phyloP scores from a whole-genome alignment of 768 basidiomycete genomes.

The Amanita exitialis region DNA sequence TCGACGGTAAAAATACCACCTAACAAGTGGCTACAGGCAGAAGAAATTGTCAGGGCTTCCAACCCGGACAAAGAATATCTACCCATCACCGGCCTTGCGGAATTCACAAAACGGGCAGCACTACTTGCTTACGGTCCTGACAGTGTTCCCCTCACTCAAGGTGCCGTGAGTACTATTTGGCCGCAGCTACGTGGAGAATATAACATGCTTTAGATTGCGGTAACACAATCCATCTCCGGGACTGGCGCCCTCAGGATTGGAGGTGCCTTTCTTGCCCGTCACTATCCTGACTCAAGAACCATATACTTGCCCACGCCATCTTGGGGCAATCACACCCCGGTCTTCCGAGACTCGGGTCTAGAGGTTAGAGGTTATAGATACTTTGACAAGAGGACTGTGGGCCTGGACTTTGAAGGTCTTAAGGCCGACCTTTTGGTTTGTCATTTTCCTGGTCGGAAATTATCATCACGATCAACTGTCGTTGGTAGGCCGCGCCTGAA shows the following conservation, averaged over 20 bases:
- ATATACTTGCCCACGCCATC: constrained; percentile 92
- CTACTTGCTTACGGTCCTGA: constrained; percentile 88
- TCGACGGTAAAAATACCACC: constrained; percentile 3
- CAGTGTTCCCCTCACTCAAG: constrained; percentile 59
- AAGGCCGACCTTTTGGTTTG: constrained; percentile 78
- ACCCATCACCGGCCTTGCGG: constrained; percentile 83
- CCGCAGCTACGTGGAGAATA: constrained; percentile 4
- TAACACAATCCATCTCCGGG: constrained; percentile 93
- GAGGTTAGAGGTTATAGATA: constrained; percentile 91
- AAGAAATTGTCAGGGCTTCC: constrained; percentile 55
- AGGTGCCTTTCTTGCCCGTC: constrained; percentile 81
- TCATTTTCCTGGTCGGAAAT: background rate
- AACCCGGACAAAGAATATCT: constrained; percentile 92
- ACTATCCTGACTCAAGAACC: constrained; percentile 77
- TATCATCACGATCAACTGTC: constrained; percentile 5
- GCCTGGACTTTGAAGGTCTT: constrained; percentile 85
- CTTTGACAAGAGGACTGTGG: constrained; percentile 87
- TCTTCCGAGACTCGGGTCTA: constrained; percentile 91
- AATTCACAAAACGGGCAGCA: constrained; percentile 79
- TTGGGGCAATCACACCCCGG: constrained; percentile 95
- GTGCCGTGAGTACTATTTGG: constrained; percentile 43
- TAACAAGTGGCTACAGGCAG: constrained; percentile 42
- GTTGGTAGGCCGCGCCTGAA: constrained; percentile 54
- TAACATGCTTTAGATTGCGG: constrained; percentile 47
- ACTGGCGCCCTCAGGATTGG: constrained; percentile 97